These are phyloP conservation scores for Trichosanthes truncata DNA, from an alignment of 306 rosid species.

Conservation along the genomic window DNA sequence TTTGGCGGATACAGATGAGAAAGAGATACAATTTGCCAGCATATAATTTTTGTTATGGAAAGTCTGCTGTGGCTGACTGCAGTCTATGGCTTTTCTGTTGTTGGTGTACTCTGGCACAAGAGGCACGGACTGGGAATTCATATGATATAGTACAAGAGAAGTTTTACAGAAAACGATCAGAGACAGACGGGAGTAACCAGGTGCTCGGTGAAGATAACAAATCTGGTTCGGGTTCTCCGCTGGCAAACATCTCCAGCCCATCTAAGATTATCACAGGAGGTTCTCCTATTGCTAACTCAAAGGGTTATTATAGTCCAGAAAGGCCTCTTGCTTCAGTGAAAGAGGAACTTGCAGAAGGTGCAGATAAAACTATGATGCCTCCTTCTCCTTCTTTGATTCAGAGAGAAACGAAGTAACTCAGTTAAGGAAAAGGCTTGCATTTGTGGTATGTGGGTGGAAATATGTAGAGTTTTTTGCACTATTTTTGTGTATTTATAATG, in stretches of 20 bases:
- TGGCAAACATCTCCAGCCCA: conserved; percentile 29
- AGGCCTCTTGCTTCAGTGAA: conserved; percentile 33
- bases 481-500: not conserved
- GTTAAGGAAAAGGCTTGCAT: not conserved
- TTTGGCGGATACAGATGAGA: conserved; percentile 98
- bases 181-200: conserved; percentile 6
- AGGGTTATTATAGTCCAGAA: conserved; percentile 34
- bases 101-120: conserved; percentile 98
- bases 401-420: conserved; percentile 29
- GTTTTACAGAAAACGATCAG: conserved; percentile 25
- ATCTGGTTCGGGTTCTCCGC: conserved; percentile 37
- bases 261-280: conserved; percentile 21
- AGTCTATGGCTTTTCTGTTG: conserved; percentile 83
- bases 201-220: conserved; percentile 43
- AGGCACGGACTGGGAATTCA: conserved; percentile 59
- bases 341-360: conserved; percentile 39
- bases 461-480: not conserved
- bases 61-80: conserved; percentile 59
- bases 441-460: conserved; percentile 2
- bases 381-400: conserved; percentile 48
- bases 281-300: conserved; percentile 32
- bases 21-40: conserved; percentile 75
- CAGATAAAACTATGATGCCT: conserved; percentile 56
- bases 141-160: conserved; percentile 55
- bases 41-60: conserved; percentile 65